Percentiles rank a stretch among this genome's conserved stretches.
phyloP scores from a whole-genome alignment of 2,329 filamentous ascomycete species.

The Xylaria arbuscula region DNA sequence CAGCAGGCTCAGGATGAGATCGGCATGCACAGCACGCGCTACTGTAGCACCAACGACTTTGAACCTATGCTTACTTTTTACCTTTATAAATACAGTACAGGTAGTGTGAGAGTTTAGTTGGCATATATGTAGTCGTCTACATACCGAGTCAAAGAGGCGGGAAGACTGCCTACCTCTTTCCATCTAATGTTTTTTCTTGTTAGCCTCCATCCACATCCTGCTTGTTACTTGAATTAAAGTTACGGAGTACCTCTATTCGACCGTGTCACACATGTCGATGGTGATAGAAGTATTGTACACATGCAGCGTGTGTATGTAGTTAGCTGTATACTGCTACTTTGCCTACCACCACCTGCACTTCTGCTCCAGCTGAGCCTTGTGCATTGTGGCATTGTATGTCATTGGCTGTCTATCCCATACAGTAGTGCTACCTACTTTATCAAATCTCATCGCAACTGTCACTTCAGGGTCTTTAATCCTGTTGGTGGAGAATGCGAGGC shows the following conservation, averaged over 20 bases:
- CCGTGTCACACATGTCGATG: background rate
- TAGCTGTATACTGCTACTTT: background rate
- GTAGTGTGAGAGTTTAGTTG: background rate
- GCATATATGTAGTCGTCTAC: background rate
- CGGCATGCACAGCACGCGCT: conserved; percentile 20
- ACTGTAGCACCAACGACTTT: background rate
- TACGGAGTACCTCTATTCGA: background rate
- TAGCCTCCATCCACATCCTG: conserved; percentile 22
- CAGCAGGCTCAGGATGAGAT: conserved; percentile 15
- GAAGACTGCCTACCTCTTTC: background rate
- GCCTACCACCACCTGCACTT: background rate
- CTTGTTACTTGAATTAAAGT: conserved; percentile 13
- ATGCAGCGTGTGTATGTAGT: background rate
- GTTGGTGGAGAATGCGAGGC: conserved; percentile 27
- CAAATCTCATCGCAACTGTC: conserved; percentile 10
- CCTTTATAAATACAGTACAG: too few relatives aligned
- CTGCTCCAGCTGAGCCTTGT: background rate
- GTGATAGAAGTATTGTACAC: background rate
- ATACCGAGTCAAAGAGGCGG: conserved; percentile 1
- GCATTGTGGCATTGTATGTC: background rate
- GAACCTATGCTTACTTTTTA: background rate
- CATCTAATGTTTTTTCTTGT: conserved; percentile 25
- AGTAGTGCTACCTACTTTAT: background rate
- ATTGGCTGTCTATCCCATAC: background rate
- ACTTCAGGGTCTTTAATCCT: conserved; percentile 29